Percentiles rank a stretch among this genome's conserved stretches.
Conservation (phyloP, 2,329 filamentous ascomycete species). For the Falciphora oryzae region DNA sequence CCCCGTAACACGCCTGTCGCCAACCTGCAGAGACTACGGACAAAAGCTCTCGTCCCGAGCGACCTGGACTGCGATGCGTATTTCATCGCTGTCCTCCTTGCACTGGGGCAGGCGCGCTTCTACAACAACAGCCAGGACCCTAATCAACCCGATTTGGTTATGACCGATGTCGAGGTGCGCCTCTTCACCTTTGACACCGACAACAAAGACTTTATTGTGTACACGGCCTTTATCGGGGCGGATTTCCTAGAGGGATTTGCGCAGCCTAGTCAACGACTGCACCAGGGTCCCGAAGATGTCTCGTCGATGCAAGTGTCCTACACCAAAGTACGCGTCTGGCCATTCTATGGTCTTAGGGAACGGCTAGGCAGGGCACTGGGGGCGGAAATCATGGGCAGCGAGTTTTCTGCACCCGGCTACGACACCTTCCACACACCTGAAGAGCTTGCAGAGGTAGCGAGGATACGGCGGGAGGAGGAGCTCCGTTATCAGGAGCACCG, state of each 20-base stretch:
- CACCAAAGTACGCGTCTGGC: conserved; percentile 46
- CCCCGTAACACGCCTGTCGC: conserved; percentile 44
- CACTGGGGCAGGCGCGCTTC: conserved; percentile 51
- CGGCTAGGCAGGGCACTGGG: conserved; percentile 49
- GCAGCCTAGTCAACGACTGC: conserved; percentile 33
- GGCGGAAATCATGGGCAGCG: conserved; percentile 41
- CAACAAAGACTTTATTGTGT: conserved; percentile 46
- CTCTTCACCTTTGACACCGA: conserved; percentile 46
- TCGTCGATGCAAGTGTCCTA: conserved; percentile 32
- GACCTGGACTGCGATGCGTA: conserved; percentile 47
- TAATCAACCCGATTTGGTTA: conserved; percentile 21
- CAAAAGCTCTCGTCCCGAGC: conserved; percentile 40
- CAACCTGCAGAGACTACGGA: conserved; percentile 40
- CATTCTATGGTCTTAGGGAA: conserved; percentile 48
- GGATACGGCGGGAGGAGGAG: conserved; percentile 34
- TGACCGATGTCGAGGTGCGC: conserved; percentile 43
- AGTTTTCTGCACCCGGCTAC: conserved; percentile 16
- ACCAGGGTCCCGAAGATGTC: conserved; percentile 10
- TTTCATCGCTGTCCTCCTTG: conserved; percentile 45
- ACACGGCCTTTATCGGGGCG: conserved; percentile 42
- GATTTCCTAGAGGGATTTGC: conserved; percentile 46
- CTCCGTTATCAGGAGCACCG: conserved; percentile 13
- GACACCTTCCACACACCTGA: conserved; percentile 13
- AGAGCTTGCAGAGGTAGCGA: conserved; percentile 33
- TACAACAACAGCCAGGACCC: conserved; percentile 29